Percentiles rank a stretch among this genome's conserved stretches.
These are phyloP conservation scores for Cryptosporidium ubiquitum DNA, from an alignment of 169 alveolate species.

Conservation along the genomic window DNA sequence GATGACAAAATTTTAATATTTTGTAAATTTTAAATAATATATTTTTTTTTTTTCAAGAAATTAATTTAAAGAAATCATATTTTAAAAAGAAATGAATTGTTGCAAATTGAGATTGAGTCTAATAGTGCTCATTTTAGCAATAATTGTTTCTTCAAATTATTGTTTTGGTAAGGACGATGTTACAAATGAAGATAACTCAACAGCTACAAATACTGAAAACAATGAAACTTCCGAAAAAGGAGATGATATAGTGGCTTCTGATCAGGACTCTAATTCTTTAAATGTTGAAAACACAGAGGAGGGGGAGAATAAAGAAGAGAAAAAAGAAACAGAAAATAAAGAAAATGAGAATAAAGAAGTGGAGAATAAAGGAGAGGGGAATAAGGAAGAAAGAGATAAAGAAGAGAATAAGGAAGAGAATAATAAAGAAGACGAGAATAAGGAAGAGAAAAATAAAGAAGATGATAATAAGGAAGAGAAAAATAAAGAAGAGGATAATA, in stretches of 20 bases:
- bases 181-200: not conserved
- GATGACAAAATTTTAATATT: not conserved
- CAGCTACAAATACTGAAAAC: not conserved
- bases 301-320: constrained; percentile 23
- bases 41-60: not conserved
- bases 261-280: not conserved
- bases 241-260: constrained; percentile 1
- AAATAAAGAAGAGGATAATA: constrained; percentile 56
- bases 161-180: not conserved
- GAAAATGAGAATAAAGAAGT: not conserved
- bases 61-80: not conserved
- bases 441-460: constrained; percentile 54
- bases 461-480: constrained; percentile 60
- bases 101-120: not conserved
- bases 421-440: not conserved
- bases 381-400: not conserved
- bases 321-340: not conserved
- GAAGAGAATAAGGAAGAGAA: not conserved
- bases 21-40: not conserved
- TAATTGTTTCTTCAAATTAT: not conserved
- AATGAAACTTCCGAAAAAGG: not conserved
- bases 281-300: constrained; percentile 6
- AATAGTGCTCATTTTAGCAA: not conserved
- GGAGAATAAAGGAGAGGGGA: not conserved
- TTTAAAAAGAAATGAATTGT: not conserved